Evolutionary conservation across 1,139 yeast genomes (phyloP), one percentile per base, ranked within the genome.

Genomic region (Scheffersomyces lignicola): DNA sequence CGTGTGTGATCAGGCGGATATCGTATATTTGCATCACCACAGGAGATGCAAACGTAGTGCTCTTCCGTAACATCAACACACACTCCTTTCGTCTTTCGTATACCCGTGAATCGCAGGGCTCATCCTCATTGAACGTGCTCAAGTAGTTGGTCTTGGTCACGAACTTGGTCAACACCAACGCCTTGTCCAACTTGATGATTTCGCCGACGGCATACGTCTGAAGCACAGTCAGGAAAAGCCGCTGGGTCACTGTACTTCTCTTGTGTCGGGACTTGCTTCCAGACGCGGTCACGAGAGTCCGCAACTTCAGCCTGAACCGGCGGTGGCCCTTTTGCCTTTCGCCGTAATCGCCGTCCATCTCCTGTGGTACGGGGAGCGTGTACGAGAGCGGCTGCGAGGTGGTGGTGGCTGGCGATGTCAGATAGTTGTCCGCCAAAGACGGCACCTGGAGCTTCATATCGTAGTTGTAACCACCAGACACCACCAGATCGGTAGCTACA

Each of bases 11-110:
- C 11, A 64, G 61, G 29, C 76, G 60, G 2, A 63, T 55, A 18
- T 73, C 74, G 55, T 78, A 82, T 40, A 88, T 76, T 48, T 86
- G 90, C 1, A 87, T 45, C 2, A 66, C 56, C 2, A 86, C 52
- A 0, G 89, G 86, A 7, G 61, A 59, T 2, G 58, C 62, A 0
- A 50, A 35, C 37, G 68, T 60, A 17, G 76, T 78, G 1, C 84
- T 76, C 28, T 76, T 75, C 38, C 92, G 62, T 0, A 83, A 77
- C 3, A 83, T 85, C 2, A 83, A 80, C 22, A 76, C 60, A 50
- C 78, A 83, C 52, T 88, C 96, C 40, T 73, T 76, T 92, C 96
- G 87, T 31, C 87, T 62, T 39, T 83, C 88, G n/a, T 68, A 43
- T 2, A 84, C 68, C 33, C 81, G 58, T 1, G 86, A 65, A 36